These are phyloP conservation scores for Rhynchospora tenuis DNA, from an alignment of 176 grass and related monocot genomes.

Conservation along the genomic window DNA sequence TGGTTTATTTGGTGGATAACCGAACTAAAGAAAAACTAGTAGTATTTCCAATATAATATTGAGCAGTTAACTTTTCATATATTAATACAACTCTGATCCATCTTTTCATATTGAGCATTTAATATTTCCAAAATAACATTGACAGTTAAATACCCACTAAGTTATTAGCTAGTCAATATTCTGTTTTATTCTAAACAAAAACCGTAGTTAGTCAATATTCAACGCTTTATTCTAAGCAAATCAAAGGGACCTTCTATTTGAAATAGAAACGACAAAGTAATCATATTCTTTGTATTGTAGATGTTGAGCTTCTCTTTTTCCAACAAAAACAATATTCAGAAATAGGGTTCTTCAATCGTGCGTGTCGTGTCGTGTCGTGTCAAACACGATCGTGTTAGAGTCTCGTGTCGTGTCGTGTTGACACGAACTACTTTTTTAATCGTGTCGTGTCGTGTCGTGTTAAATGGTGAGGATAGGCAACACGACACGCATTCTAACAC, in stretches of 20 bases:
- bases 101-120: background rate
- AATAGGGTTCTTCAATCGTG: too few relatives aligned
- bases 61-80: background rate
- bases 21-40: background rate
- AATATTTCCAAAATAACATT: too few relatives aligned
- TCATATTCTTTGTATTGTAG: background rate
- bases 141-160: background rate
- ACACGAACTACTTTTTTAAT: too few relatives aligned
- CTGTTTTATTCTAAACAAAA: background rate
- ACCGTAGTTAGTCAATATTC: background rate
- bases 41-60: background rate
- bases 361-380: too few relatives aligned
- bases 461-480: too few relatives aligned
- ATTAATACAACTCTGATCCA: background rate
- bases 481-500: too few relatives aligned
- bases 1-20: background rate
- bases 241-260: background rate
- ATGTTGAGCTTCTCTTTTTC: background rate
- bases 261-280: background rate
- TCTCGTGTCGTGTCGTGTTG: too few relatives aligned
- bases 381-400: too few relatives aligned
- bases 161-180: background rate
- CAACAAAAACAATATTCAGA: background rate
- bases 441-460: too few relatives aligned
- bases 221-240: background rate